Evolutionary conservation across 2,329 filamentous ascomycete genomes (phyloP).

Genomic region (Colletotrichum scovillei): DNA sequence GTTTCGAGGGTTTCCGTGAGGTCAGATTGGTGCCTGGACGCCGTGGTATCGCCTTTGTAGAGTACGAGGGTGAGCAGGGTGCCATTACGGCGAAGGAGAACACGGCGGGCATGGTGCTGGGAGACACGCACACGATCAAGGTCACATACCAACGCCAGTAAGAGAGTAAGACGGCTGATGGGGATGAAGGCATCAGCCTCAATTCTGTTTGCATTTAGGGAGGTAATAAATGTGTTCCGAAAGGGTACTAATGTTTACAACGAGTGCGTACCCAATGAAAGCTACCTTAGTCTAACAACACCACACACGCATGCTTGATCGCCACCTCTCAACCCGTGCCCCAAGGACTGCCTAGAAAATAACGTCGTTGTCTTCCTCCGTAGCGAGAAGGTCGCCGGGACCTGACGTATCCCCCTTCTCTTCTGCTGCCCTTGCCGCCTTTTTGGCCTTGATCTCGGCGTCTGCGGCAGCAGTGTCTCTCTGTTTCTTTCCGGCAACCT

Average conservation of each 20-base stretch:
- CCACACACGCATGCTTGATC: background rate
- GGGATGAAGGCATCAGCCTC: background rate
- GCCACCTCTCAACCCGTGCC: background rate
- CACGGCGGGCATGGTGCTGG: slow-evolving; percentile 84
- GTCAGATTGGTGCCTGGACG: slow-evolving; percentile 89
- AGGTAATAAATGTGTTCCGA: background rate
- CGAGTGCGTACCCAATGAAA: background rate
- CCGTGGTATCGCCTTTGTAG: slow-evolving; percentile 92
- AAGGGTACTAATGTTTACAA: slow-evolving; percentile 9
- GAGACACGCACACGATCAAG: slow-evolving; percentile 79
- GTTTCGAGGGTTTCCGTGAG: slow-evolving; percentile 95
- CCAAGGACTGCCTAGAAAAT: slow-evolving; percentile 72
- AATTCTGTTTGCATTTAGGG: background rate
- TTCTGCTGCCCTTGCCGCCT: slow-evolving; percentile 48
- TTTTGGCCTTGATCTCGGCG: slow-evolving; percentile 79
- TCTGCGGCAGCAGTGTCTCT: slow-evolving; percentile 78
- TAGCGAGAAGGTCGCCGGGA: slow-evolving; percentile 75
- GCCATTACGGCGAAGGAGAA: slow-evolving; percentile 95
- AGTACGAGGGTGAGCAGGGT: slow-evolving; percentile 91
- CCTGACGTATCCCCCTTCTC: slow-evolving; percentile 52
- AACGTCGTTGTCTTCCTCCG: slow-evolving; percentile 84
- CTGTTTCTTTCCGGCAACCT: slow-evolving; percentile 85
- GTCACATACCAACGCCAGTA: slow-evolving; percentile 96
- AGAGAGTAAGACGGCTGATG: slow-evolving; percentile 64
- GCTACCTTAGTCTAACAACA: background rate